Evolutionary conservation across 2,329 filamentous ascomycete genomes (phyloP).

Genomic region (Aureobasidium sp.): DNA sequence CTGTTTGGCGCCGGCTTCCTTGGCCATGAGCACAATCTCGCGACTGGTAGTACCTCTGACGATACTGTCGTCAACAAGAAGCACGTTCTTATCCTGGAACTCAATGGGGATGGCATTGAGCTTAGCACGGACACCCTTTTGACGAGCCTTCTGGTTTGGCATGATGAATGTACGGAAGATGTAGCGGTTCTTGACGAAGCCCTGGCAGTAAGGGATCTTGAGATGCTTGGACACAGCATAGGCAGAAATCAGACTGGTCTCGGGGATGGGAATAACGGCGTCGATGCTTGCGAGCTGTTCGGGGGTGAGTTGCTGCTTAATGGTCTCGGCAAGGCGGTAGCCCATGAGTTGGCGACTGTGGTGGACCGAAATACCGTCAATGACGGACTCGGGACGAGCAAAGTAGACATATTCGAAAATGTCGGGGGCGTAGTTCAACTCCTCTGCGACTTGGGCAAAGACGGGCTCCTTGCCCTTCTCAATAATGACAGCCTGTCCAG

Average conservation of each 20-base stretch:
- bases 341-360: conserved; percentile 83
- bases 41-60: conserved; percentile 77
- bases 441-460: conserved; percentile 66
- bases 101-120: conserved; percentile 80
- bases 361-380: conserved; percentile 84
- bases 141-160: conserved; percentile 71
- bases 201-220: conserved; percentile 69
- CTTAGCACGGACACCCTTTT: conserved; percentile 85
- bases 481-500: conserved; percentile 80
- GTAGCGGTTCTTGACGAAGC: conserved; percentile 85
- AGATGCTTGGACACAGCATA: conserved; percentile 68
- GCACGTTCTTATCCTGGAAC: conserved; percentile 71
- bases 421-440: conserved; percentile 69
- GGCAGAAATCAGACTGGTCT: conserved; percentile 77
- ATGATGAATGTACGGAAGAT: conserved; percentile 84
- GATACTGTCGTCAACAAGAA: conserved; percentile 84
- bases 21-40: conserved; percentile 76
- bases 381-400: conserved; percentile 70
- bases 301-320: conserved; percentile 60
- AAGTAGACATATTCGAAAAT: conserved; percentile 89
- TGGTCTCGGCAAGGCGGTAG: conserved; percentile 65
- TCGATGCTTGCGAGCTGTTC: conserved; percentile 71
- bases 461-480: conserved; percentile 67
- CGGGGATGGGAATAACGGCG: conserved; percentile 74
- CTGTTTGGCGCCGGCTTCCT: conserved; percentile 73